A percentile compares a stretch with the other conserved stretches of the same genome.
phyloP scores from a whole-genome alignment of 768 basidiomycete species.

The Tulasnella sp. region DNA sequence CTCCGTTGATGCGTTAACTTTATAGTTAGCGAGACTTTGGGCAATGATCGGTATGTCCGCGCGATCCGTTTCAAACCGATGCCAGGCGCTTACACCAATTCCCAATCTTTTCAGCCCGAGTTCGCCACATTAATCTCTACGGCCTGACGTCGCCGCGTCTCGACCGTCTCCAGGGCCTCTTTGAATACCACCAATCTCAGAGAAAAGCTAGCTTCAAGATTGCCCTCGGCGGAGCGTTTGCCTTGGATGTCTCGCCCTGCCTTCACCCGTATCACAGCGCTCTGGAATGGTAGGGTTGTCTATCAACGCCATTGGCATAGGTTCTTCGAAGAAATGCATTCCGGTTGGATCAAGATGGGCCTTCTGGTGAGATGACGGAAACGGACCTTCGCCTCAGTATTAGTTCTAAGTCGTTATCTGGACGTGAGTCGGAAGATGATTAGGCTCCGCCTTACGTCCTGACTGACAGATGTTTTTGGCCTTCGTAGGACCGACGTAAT shows the following conservation, averaged over 20 bases:
- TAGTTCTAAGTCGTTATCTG: conserved; percentile 14
- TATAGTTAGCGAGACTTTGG: conserved; percentile 23
- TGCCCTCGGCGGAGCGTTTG: background rate
- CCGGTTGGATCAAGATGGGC: conserved; percentile 2
- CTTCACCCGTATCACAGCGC: background rate
- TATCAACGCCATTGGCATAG: conserved; percentile 27
- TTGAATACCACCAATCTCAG: background rate
- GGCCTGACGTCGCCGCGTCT: conserved; percentile 15
- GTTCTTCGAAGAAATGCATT: conserved; percentile 18
- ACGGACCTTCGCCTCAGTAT: background rate
- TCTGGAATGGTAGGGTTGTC: conserved; percentile 25
- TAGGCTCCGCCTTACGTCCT: conserved; percentile 1
- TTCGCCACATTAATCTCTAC: conserved; percentile 20
- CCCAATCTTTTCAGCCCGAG: background rate
- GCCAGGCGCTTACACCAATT: background rate
- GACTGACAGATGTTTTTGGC: background rate
- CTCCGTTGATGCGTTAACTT: background rate
- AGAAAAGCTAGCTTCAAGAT: background rate
- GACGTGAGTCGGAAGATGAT: conserved; percentile 20
- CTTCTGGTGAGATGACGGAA: background rate
- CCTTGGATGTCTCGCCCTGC: background rate
- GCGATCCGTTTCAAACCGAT: background rate
- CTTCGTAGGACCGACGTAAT: background rate
- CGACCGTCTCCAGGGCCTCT: conserved; percentile 7
- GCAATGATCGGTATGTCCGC: conserved; percentile 6